phyloP scores from a whole-genome alignment of 2,329 filamentous ascomycete species.

The Didymella keratinophila region DNA sequence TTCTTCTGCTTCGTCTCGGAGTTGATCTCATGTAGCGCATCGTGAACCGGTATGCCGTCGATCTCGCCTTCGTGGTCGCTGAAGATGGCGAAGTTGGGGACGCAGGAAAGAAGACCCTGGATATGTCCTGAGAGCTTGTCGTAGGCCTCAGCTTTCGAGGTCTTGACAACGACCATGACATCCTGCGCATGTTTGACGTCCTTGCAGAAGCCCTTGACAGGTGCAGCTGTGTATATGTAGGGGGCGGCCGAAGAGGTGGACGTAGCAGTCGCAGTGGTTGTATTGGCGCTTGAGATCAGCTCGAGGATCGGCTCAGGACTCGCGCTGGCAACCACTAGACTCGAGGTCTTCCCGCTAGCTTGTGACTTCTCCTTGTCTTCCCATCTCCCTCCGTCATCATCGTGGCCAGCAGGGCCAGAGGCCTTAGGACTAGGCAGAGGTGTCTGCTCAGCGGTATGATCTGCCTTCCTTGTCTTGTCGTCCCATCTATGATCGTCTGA shows the following conservation, averaged over 20 bases:
- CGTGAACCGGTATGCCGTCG: conserved; percentile 58
- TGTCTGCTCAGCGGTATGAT: conserved; percentile 3
- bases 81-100: conserved; percentile 64
- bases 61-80: conserved; percentile 65
- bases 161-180: conserved; percentile 65
- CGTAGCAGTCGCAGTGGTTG: conserved; percentile 9
- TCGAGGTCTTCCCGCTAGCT: neutral
- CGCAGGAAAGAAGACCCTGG: conserved; percentile 62
- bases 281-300: conserved; percentile 14
- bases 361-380: conserved; percentile 24
- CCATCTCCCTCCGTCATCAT: conserved; percentile 34
- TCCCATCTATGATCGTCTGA: conserved; percentile 28
- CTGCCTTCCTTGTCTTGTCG: conserved; percentile 16
- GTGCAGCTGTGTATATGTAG: conserved; percentile 5
- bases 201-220: conserved; percentile 29
- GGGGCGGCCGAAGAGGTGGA: conserved; percentile 3
- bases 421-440: conserved; percentile 9
- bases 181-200: conserved; percentile 53
- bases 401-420: conserved; percentile 24
- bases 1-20: conserved; percentile 46
- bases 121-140: conserved; percentile 65
- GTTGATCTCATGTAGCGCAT: conserved; percentile 58
- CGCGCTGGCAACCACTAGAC: conserved; percentile 1
- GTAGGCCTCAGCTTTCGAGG: conserved; percentile 64
- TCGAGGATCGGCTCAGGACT: conserved; percentile 12